Evolutionary conservation across 2,329 filamentous ascomycete species (phyloP).

Genomic region (Pyricularia grisea): DNA sequence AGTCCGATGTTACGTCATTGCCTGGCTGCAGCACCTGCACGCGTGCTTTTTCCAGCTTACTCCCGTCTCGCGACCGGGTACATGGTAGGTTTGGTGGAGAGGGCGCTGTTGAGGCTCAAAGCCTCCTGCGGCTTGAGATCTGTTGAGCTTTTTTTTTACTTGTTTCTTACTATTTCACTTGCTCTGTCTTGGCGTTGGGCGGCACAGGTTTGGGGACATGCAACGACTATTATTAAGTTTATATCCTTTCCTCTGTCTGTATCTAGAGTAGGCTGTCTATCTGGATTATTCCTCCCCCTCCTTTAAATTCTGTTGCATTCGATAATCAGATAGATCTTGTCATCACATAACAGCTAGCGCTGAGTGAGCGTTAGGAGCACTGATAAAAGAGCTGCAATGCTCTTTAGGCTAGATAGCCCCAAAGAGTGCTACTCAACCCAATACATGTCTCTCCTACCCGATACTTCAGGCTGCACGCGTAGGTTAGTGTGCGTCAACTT

Average conservation of each 20-base stretch:
- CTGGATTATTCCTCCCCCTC: background rate
- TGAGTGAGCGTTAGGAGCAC: too few species aligned
- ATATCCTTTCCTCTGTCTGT: background rate
- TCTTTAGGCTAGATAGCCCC: too few species aligned
- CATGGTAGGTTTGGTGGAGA: background rate
- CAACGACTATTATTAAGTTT: background rate
- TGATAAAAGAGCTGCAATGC: too few species aligned
- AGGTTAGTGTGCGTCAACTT: too few species aligned
- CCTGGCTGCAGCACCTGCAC: background rate
- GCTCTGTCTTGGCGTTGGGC: background rate
- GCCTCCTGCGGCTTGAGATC: background rate
- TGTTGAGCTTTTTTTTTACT: background rate
- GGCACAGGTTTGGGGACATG: background rate
- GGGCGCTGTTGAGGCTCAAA: background rate
- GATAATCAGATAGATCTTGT: too few species aligned
- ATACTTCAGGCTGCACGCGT: too few species aligned
- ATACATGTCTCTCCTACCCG: too few species aligned
- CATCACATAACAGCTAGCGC: too few species aligned
- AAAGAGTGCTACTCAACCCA: too few species aligned
- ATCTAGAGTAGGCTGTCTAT: background rate
- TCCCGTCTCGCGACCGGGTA: background rate
- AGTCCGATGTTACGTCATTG: background rate
- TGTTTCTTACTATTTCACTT: background rate
- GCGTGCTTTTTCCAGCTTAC: background rate
- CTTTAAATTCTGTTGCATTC: too few species aligned